phyloP scores from a whole-genome alignment of 2,329 filamentous ascomycete genomes.

The Beauveria sp. region DNA sequence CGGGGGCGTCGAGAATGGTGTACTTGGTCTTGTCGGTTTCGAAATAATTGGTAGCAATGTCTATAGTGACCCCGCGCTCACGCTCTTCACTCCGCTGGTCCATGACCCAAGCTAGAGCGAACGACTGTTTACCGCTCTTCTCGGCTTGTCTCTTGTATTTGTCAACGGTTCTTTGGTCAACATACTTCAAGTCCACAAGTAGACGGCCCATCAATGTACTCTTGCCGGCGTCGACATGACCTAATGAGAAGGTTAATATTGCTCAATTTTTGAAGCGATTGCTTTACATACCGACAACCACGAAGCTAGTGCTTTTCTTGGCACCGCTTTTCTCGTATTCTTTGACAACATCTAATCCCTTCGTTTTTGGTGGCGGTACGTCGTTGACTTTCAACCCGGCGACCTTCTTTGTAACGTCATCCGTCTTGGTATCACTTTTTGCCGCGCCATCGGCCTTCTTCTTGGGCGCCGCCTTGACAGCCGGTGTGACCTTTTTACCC shows the following conservation, averaged over 20 bases:
- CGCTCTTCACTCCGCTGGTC: slow-evolving; percentile 89
- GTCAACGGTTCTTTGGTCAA: slow-evolving; percentile 82
- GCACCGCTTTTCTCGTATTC: slow-evolving; percentile 68
- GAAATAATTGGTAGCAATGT: slow-evolving; percentile 92
- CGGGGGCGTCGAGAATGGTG: slow-evolving; percentile 91
- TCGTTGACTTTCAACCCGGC: slow-evolving; percentile 39
- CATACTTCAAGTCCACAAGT: slow-evolving; percentile 77
- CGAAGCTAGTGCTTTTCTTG: slow-evolving; percentile 83
- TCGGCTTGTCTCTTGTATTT: slow-evolving; percentile 84
- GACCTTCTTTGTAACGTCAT: slow-evolving; percentile 22
- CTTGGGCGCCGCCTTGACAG: slow-evolving; percentile 31
- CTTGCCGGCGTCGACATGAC: slow-evolving; percentile 95
- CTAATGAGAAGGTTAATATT: slow-evolving; percentile 35
- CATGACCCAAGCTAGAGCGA: slow-evolving; percentile 94
- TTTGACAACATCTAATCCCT: slow-evolving; percentile 75
- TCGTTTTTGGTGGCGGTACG: slow-evolving; percentile 54
- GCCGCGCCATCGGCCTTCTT: slow-evolving; percentile 28
- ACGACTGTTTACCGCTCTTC: slow-evolving; percentile 87
- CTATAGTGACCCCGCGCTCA: slow-evolving; percentile 85
- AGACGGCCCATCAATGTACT: slow-evolving; percentile 97
- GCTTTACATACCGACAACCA: slow-evolving; percentile 70
- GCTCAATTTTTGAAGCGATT: slow-evolving; percentile 5
- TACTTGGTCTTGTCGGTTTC: slow-evolving; percentile 81
- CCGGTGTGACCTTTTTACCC: slow-evolving; percentile 40
- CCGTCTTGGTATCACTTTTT: slow-evolving; percentile 15